Conservation (phyloP, 148 eudicot species). For the Beta vulgaris region DNA sequence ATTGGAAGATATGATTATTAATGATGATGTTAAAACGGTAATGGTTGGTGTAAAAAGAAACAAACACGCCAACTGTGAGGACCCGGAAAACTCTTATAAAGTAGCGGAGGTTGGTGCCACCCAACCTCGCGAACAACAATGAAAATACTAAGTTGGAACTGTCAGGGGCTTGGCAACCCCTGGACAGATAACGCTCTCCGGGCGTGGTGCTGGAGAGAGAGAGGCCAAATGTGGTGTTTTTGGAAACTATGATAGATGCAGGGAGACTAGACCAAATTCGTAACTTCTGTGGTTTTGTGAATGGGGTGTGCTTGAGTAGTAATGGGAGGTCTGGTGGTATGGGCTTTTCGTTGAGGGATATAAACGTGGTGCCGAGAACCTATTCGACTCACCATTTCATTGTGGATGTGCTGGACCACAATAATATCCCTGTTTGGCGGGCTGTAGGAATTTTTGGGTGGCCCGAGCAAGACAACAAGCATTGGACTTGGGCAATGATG, state of each 20-base stretch:
- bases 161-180: background rate
- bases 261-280: background rate
- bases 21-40: too few relatives aligned
- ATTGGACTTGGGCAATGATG: background rate
- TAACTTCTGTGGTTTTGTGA: background rate
- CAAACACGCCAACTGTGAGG: too few relatives aligned
- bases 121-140: background rate
- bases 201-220: background rate
- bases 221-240: background rate
- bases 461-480: background rate
- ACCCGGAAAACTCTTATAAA: too few relatives aligned
- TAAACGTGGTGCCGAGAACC: background rate
- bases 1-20: too few relatives aligned
- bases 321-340: background rate
- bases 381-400: background rate
- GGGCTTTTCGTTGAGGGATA: background rate
- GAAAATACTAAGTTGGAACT: background rate
- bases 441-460: background rate
- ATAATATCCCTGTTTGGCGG: background rate
- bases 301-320: background rate
- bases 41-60: too few relatives aligned
- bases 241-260: background rate
- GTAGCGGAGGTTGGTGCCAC: too few relatives aligned
- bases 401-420: background rate
- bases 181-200: background rate